Evolutionary conservation across 2,329 filamentous ascomycete genomes (phyloP), one percentile per base, ranked within the genome.

Genomic region (Dactylellina drechsleri): DNA sequence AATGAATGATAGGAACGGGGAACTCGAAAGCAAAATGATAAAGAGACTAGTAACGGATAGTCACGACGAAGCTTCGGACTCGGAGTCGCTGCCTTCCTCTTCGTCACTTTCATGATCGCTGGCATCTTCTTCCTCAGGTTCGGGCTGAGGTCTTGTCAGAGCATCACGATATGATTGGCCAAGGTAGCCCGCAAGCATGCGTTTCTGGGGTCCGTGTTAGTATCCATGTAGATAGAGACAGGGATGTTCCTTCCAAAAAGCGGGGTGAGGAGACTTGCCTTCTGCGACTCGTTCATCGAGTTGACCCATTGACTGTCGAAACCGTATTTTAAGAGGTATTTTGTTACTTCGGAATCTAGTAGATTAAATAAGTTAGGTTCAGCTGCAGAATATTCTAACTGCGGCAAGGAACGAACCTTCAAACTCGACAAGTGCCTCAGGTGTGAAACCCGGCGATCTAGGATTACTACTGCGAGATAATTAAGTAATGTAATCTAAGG

Each of bases 161-260:
- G 71, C 71, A 56, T 75, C 71, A 58, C 71, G 71, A 60, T 68
- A 75, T 68, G 71, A 75, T 68, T 75, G 71, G 71, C 71, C 71
- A 36, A 75, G 71, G 31, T 68, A 75, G 16, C 71, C 71, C 13
- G 71, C 71, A 36, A 75, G 60, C 71, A 75, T 75, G n/a, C 71
- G 71, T 75, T 75, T 75, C 71, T 75, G 26, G 47, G 31, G 64
- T 54, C 13, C 20, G 36, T 47, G 36, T 75, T 65, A 75, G 71
- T 49, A 71, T 50, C 47, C 43, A 71, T 71, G 66, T 53, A 59
- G 18, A 56, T 23, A 13, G 26, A 31, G 41, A 62, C 61, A 68
- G 50, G 53, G 58, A 75, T 68, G 40, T 16, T 28, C 36, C 31
- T 65, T 45, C 54, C 47, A n/a, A 59, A 58, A 59, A 50, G 43